Evolutionary conservation across 2,329 filamentous ascomycete species (phyloP).

Genomic region (Colletotrichum nymphaeae): DNA sequence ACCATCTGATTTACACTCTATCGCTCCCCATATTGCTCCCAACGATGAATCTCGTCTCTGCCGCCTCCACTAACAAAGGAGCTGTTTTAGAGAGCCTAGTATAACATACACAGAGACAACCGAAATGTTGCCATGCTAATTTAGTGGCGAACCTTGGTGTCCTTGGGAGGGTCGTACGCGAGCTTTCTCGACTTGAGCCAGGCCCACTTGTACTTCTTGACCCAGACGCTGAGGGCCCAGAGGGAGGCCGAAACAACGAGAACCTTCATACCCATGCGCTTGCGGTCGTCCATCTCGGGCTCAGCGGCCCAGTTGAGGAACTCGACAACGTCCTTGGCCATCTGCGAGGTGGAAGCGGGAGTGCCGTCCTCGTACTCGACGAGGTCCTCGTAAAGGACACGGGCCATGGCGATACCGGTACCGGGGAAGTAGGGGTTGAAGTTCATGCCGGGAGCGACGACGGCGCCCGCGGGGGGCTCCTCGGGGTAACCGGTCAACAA

Average conservation of each 20-base stretch:
- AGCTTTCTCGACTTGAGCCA: conserved; percentile 96
- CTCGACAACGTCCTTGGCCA: conserved; percentile 99
- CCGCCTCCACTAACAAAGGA: conserved; percentile 56
- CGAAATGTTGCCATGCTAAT: conserved; percentile 38
- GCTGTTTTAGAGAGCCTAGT: conserved; percentile 49
- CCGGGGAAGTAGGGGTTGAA: conserved; percentile 99
- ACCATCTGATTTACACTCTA: conserved; percentile 65
- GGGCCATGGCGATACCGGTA: conserved; percentile 98
- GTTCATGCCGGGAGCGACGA: conserved; percentile 90
- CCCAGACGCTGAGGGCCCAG: conserved; percentile 91
- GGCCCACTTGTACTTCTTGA: conserved; percentile 99
- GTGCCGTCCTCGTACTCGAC: conserved; percentile 99
- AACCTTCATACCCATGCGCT: conserved; percentile 99
- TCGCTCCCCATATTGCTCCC: conserved; percentile 41
- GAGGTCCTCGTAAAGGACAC: conserved; percentile 96
- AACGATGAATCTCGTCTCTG: conserved; percentile 38
- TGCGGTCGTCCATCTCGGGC: conserved; percentile 98
- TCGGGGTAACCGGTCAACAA: conserved; percentile 98
- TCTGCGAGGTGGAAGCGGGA: conserved; percentile 94
- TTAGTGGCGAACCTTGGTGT: conserved; percentile 60
- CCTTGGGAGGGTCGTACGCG: conserved; percentile 82
- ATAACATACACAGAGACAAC: conserved; percentile 44
- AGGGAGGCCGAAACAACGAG: conserved; percentile 82
- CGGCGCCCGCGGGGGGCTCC: conserved; percentile 89
- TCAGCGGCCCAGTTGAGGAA: conserved; percentile 99